Evolutionary conservation across 2,329 filamentous ascomycete genomes (phyloP), one percentile per base, ranked within the genome.

Genomic region (Colletotrichum sp.): DNA sequence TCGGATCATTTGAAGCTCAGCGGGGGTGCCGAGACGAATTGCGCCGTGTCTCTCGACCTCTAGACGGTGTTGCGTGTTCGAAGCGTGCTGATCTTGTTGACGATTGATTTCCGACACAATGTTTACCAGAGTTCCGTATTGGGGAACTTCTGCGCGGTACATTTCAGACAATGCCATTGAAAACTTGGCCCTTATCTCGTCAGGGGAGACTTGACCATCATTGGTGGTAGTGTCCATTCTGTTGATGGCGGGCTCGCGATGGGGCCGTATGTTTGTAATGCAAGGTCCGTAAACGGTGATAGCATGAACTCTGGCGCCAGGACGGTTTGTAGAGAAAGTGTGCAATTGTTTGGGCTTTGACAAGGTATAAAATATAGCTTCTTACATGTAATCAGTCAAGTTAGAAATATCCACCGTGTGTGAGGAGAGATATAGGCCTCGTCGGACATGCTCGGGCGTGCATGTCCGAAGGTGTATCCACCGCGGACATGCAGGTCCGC

Each of bases 21-120:
- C 67, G 1, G 82, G 56, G 2, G 85, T 88, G 5, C 88, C 87
- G 0, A 89, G 83, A 0, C 88, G 83, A 43, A 90, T 88, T 4
- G 88, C 88, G 1, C 87, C 88, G 62, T 89, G 88, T 24, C 84
- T 73, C 61, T 83, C 81, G 0, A 82, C 63, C 26, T 79, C 76
- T 9, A 79, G 69, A 9, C 78, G 52, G 13, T 56, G 21, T 26
- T 56, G 21, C 7, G 21, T 9, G 4, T 26, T 24, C 13, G 52
- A 28, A 56, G 21, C 52, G 4, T 14, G 5, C 38, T 56, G 52
- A 4, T 56, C 14, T 14, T 26, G 24, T 10, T 16, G 30, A 3
- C 61, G 21, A 63, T 78, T 79, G 38, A 80, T 70, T 48, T 69
- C 24, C n/a, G 65, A 65, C 26, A 80, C 79, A 18, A 80, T 79